Conservation (phyloP, 192 early-diverging fungal species). For the Paraglomus brasilianum region DNA sequence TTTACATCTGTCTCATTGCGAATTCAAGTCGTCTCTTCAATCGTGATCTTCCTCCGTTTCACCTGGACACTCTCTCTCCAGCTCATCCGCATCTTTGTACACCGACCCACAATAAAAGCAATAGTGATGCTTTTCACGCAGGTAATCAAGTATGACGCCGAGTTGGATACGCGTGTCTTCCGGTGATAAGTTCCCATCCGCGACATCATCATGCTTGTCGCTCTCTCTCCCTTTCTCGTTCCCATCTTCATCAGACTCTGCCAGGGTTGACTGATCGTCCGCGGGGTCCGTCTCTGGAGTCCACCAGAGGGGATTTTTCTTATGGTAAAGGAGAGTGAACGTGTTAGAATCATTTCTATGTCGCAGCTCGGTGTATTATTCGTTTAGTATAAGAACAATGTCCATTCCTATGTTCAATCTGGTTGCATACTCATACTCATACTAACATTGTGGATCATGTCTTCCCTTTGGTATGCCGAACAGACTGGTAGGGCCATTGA, state of each 20-base stretch:
- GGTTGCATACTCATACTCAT: too few species aligned
- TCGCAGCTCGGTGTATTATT: too few species aligned
- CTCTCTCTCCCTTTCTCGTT: neutral
- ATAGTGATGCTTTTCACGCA: constrained; percentile 54
- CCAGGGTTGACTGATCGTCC: neutral
- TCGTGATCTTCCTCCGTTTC: constrained; percentile 54
- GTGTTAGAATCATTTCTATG: too few species aligned
- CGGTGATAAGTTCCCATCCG: neutral
- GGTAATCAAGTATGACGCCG: constrained; percentile 37
- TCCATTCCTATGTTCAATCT: too few species aligned
- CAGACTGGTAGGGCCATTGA: neutral
- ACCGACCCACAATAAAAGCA: constrained; percentile 63
- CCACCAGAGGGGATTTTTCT: too few species aligned
- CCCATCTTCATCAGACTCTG: neutral
- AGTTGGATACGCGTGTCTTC: neutral
- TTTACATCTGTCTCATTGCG: too few species aligned
- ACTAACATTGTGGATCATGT: too few species aligned
- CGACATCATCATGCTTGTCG: neutral
- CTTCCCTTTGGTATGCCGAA: too few species aligned
- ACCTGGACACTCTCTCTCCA: constrained; percentile 55
- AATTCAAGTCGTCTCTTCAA: neutral
- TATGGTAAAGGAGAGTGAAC: too few species aligned
- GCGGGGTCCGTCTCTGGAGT: neutral
- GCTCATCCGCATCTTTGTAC: constrained; percentile 49
- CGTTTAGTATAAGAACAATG: too few species aligned